These are phyloP conservation scores for Tripterygium wilfordii DNA, from an alignment of 177 flowering plant species.

Conservation along the genomic window DNA sequence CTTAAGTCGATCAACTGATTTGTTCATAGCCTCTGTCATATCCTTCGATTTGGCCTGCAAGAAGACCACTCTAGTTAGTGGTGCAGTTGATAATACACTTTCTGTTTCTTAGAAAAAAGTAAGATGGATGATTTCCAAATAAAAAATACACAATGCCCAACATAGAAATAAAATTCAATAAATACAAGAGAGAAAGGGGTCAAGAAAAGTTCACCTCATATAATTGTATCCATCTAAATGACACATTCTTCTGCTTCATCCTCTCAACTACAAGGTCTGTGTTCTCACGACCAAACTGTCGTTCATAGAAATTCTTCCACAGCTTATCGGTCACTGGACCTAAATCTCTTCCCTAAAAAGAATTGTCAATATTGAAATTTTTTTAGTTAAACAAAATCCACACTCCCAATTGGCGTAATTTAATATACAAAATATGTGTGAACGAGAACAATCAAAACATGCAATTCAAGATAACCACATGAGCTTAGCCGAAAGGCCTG, in stretches of 20 bases:
- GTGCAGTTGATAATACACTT: too few species aligned
- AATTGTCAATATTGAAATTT: too few species aligned
- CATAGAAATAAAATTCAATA: too few species aligned
- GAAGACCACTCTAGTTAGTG: not conserved
- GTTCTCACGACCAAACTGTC: slow-evolving; percentile 40
- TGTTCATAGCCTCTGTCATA: slow-evolving; percentile 37
- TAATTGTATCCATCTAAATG: slow-evolving; percentile 54
- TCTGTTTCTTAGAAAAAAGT: too few species aligned
- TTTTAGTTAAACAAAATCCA: too few species aligned
- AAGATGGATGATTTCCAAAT: not conserved
- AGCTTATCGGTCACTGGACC: slow-evolving; percentile 67
- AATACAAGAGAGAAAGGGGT: not conserved
- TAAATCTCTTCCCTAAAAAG: slow-evolving; percentile 70
- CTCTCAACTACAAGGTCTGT: slow-evolving; percentile 33
- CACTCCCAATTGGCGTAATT: too few species aligned
- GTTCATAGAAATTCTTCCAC: slow-evolving; percentile 66
- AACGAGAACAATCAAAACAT: too few species aligned
- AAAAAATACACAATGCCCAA: not conserved
- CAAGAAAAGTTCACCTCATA: slow-evolving; percentile 48
- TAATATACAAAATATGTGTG: too few species aligned
- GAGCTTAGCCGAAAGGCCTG: not conserved
- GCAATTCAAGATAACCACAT: not conserved
- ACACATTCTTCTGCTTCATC: slow-evolving; percentile 40
- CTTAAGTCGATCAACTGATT: slow-evolving; percentile 42
- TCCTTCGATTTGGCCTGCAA: slow-evolving; percentile 67